Base-by-base conservation (phyloP, 1,284 basidiomycete genomes). In the Fistulina hepatica region DNA sequence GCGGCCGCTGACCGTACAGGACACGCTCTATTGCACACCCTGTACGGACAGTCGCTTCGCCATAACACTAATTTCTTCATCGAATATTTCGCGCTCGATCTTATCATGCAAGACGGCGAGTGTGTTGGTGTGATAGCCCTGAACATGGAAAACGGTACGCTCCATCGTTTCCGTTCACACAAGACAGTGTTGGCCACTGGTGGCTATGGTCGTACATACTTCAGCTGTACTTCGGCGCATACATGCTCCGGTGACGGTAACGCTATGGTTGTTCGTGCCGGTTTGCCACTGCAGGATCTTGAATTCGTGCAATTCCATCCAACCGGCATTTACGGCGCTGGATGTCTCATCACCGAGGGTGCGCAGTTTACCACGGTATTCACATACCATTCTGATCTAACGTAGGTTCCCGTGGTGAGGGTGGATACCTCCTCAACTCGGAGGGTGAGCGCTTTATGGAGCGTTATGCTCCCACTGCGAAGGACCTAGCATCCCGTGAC, bases 1-100 rank as follows among this genome's bases (percentile, higher is more conserved):
- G 93, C 94, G 44, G 95, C 95, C 6, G 95, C 95, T 45, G 95
- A 99, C 63, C 90, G 95, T 63, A 98, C 95, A 12, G 95, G 95
- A 17, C 95, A 99, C 58, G 95, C 95, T 30, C 81, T 99, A 57
- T 79, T 99, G 39, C 95, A 98, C 73, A 95, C 93, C 12, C 86
- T 99, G 43, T 97, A 97, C 57, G 95, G 95, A 52, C 95, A 98
- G 71, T 98, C 95, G 45, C 80, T 98, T 46, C 84, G 92, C 47
- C 95, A 99, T 73, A 85, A 98, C 73, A 98, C 95, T 59, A 95
- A 97, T 66, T 99, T 97, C 68, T 98, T 99, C 71, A 97, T 99
- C 63, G 95, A 99, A 64, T 99, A 93, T 68, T 98, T 99, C 61
- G 95, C 94, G 13, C 77, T 94, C 46, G 94, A 98, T 62, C 69